Conservation (phyloP, 1,284 basidiomycete species). For the Takashimella koratensis region DNA sequence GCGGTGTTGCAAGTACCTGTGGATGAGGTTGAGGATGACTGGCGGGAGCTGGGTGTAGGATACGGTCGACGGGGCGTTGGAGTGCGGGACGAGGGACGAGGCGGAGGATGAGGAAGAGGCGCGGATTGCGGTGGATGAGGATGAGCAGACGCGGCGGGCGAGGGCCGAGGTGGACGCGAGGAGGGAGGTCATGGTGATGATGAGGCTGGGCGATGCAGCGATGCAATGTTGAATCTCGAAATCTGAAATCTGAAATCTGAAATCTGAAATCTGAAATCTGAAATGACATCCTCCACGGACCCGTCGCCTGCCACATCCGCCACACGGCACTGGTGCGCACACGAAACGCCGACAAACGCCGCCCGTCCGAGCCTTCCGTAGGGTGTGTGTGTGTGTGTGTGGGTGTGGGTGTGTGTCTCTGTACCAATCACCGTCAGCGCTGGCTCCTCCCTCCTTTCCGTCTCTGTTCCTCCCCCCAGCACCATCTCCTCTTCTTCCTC, state of each 20-base stretch:
- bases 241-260: too few species aligned
- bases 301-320: too few species aligned
- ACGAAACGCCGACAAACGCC: neutral
- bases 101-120: neutral
- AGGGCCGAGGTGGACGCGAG: neutral
- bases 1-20: constrained; percentile 3
- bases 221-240: too few species aligned
- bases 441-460: too few species aligned
- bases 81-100: constrained; percentile 1
- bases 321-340: too few species aligned
- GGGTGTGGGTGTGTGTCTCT: too few species aligned
- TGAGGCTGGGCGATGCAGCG: neutral
- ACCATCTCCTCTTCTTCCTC: constrained; percentile 6
- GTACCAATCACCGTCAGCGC: too few species aligned
- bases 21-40: constrained; percentile 18
- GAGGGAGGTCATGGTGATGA: neutral
- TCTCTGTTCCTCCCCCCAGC: constrained; percentile 6
- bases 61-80: constrained; percentile 5
- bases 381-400: neutral
- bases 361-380: too few species aligned
- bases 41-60: constrained; percentile 20
- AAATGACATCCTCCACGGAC: too few species aligned
- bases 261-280: too few species aligned
- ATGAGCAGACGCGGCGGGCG: neutral
- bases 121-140: constrained; percentile 6